Evolutionary conservation across 495 filamentous ascomycete species (phyloP), one percentile per base, ranked within the genome.

Genomic region (Neurospora cerealis): DNA sequence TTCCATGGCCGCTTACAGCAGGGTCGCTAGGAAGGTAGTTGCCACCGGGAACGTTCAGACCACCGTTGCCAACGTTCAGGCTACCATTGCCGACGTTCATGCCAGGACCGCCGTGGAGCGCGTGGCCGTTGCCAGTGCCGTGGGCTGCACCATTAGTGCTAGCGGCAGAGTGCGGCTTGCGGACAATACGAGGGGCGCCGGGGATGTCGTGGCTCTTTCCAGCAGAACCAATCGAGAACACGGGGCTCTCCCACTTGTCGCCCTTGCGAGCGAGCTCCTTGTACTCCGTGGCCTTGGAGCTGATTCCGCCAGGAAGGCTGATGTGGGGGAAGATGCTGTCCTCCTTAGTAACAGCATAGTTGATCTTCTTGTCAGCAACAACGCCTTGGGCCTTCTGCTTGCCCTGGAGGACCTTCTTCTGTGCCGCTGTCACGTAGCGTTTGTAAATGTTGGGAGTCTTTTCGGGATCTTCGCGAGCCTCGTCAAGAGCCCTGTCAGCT

Each of bases 281-380:
- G 86, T 95, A 98, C 82, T 97, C 93, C 71, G 95, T 97, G 24
- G 96, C 95, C 88, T 97, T 98, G 84, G 88, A 91, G 72, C 92
- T 93, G 81, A 97, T 95, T 73, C 94, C 94, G 71, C 94, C 94
- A 34, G 95, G 95, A 2, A 99, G 88, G 69, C 91, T 88, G 81
- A 99, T 90, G 78, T 93, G 87, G 70, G 91, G 91, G 91, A 98
- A 97, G 71, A 97, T 91, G 74, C 92, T 94, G 77, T 97, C 93
- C 72, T 97, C 87, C 81, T 95, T 88, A 28, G 96, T 99, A 78
- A 97, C 86, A 21, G 93, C 93, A 69, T 96, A 87, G 80, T 95
- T 95, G 80, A 92, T 88, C 87, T 93, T 93, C 84, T 93, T 96
- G 79, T 94, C 91, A 41, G 89, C 83, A 34, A 85, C 81, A 24